These are phyloP conservation scores for Nitzschia sp. DNA, from an alignment of 108 stramenopile species.

Conservation along the genomic window DNA sequence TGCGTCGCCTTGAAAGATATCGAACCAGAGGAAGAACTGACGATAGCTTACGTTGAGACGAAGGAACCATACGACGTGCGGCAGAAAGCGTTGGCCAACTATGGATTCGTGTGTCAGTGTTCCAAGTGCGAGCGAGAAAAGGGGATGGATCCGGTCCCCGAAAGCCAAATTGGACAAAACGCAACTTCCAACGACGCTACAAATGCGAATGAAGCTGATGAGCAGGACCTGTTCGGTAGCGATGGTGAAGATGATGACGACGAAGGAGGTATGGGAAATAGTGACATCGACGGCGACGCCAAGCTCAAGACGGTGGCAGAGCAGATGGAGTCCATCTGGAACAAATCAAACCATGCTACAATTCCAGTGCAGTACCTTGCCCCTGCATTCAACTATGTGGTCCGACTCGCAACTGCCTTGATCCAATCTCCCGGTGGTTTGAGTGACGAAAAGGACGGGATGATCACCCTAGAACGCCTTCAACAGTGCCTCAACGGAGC, in stretches of 20 bases:
- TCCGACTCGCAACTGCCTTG: constrained; percentile 3
- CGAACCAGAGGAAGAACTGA: constrained; percentile 75
- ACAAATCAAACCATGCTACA: constrained; percentile 28
- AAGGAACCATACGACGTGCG: constrained; percentile 43
- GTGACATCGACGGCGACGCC: constrained; percentile 15
- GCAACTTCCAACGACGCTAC: neutral
- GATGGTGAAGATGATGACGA: constrained; percentile 26
- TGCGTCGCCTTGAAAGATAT: constrained; percentile 70
- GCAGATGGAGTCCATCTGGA: constrained; percentile 35
- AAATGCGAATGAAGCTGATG: constrained; percentile 2
- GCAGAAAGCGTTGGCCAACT: constrained; percentile 58
- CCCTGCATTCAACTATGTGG: constrained; percentile 32
- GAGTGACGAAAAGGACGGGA: neutral
- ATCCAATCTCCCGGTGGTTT: neutral
- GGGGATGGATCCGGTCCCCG: neutral
- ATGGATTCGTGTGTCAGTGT: constrained; percentile 84
- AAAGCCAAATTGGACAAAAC: neutral
- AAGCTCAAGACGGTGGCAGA: constrained; percentile 20
- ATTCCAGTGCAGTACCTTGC: constrained; percentile 39
- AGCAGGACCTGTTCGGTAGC: constrained; percentile 42
- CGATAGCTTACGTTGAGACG: constrained; percentile 76
- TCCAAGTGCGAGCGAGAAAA: constrained; percentile 45
- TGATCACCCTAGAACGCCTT: neutral
- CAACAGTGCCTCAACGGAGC: constrained; percentile 10
- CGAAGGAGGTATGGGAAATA: constrained; percentile 14